phyloP scores from a whole-genome alignment of 495 filamentous ascomycete genomes.

The Podospora anserina region DNA sequence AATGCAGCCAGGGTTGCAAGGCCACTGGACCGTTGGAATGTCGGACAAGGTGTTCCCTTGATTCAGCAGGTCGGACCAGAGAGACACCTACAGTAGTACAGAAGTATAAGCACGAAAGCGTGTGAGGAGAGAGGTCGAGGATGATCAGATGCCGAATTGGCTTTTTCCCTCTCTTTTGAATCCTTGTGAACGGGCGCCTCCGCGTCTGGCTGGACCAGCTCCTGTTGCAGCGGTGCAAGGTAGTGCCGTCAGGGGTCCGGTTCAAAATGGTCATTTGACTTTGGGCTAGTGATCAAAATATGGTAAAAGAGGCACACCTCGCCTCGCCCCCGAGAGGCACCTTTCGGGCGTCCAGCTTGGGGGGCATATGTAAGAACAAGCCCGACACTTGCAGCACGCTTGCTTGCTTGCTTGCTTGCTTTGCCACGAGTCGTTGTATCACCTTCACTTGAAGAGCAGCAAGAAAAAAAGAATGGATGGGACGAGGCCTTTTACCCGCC shows the following conservation, averaged over 20 bases:
- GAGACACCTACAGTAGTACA: neutral
- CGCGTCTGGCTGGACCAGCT: neutral
- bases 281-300: neutral
- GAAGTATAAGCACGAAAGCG: conserved; percentile 1
- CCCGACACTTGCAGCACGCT: neutral
- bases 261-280: conserved; percentile 7
- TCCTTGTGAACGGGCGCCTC: conserved; percentile 2
- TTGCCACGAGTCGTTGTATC: neutral
- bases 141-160: neutral
- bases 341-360: neutral
- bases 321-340: neutral
- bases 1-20: conserved; percentile 16
- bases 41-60: neutral
- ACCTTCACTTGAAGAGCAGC: neutral
- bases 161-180: neutral
- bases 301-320: neutral
- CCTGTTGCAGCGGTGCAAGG: neutral
- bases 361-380: neutral
- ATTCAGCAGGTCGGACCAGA: neutral
- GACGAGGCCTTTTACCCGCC: neutral
- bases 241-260: neutral
- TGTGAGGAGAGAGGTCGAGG: neutral
- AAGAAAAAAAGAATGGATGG: neutral
- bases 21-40: conserved; percentile 18
- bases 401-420: neutral